Evolutionary conservation across 1,284 basidiomycete species (phyloP).

Genomic region (Cryptococcus sp.): DNA sequence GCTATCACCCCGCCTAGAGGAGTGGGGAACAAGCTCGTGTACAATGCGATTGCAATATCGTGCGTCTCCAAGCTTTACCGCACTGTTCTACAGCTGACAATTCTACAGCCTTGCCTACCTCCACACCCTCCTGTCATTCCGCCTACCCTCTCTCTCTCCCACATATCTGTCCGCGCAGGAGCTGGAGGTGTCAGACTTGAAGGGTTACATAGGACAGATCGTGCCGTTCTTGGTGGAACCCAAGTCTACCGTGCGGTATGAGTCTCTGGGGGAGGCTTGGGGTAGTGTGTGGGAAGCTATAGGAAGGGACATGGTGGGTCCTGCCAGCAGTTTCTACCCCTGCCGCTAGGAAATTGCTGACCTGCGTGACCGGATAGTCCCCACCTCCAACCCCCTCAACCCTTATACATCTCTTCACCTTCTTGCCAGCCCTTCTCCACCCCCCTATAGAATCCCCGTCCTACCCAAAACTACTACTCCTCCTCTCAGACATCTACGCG

Average conservation of each 20-base stretch:
- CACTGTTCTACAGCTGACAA: background rate
- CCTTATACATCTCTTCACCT: conserved; percentile 24
- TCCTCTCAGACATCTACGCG: conserved; percentile 34
- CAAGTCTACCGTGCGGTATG: conserved; percentile 38
- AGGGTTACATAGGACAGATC: conserved; percentile 20
- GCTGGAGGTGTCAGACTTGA: conserved; percentile 18
- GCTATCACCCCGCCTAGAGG: conserved; percentile 16
- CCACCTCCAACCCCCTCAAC: conserved; percentile 8
- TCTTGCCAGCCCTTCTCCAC: conserved; percentile 25
- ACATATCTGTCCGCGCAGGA: conserved; percentile 9
- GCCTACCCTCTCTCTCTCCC: conserved; percentile 33
- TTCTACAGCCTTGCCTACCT: conserved; percentile 40
- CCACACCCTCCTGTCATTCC: conserved; percentile 34
- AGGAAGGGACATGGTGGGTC: conserved; percentile 11
- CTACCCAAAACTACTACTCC: conserved; percentile 21
- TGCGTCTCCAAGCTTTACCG: conserved; percentile 17
- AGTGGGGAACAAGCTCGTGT: conserved; percentile 30
- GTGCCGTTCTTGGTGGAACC: conserved; percentile 39
- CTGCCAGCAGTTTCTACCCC: background rate
- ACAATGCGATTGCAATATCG: conserved; percentile 44
- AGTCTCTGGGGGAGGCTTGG: conserved; percentile 34
- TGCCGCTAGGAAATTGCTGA: background rate
- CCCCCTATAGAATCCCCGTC: conserved; percentile 35
- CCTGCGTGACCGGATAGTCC: background rate
- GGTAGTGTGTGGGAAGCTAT: conserved; percentile 37